A percentile compares a stretch with the other conserved stretches of the same genome.
phyloP scores from a whole-genome alignment of 176 grass and related monocot species.

The Aegilops longissima region DNA sequence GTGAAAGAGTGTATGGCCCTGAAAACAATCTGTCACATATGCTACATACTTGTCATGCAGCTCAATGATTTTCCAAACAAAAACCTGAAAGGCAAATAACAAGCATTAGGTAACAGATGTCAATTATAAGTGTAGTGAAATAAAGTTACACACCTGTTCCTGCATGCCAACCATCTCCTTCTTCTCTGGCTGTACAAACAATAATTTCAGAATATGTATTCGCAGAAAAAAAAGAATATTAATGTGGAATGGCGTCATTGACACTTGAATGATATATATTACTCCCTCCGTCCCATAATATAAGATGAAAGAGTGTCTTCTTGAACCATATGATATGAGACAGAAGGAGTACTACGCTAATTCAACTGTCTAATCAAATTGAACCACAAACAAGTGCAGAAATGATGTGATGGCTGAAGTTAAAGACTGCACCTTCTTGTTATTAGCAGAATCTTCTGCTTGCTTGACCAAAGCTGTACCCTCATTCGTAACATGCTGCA shows the following conservation, averaged over 20 bases:
- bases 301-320: too few species aligned
- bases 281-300: too few species aligned
- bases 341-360: background rate
- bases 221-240: background rate
- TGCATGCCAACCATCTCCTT: slow-evolving; percentile 84
- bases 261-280: background rate
- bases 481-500: slow-evolving; percentile 86
- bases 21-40: slow-evolving; percentile 92
- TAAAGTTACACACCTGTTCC: slow-evolving; percentile 68
- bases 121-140: background rate
- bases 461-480: slow-evolving; percentile 90
- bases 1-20: slow-evolving; percentile 93
- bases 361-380: background rate
- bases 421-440: slow-evolving; percentile 72
- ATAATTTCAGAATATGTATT: background rate
- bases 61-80: slow-evolving; percentile 95
- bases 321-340: too few species aligned
- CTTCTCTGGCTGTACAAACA: slow-evolving; percentile 68
- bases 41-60: slow-evolving; percentile 95
- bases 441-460: slow-evolving; percentile 93
- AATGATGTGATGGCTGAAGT: slow-evolving; percentile 13
- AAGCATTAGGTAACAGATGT: background rate
- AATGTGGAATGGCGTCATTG: background rate
- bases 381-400: background rate
- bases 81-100: slow-evolving; percentile 57